phyloP scores from a whole-genome alignment of 2,329 filamentous ascomycete species.

The Scedosporium boydii region DNA sequence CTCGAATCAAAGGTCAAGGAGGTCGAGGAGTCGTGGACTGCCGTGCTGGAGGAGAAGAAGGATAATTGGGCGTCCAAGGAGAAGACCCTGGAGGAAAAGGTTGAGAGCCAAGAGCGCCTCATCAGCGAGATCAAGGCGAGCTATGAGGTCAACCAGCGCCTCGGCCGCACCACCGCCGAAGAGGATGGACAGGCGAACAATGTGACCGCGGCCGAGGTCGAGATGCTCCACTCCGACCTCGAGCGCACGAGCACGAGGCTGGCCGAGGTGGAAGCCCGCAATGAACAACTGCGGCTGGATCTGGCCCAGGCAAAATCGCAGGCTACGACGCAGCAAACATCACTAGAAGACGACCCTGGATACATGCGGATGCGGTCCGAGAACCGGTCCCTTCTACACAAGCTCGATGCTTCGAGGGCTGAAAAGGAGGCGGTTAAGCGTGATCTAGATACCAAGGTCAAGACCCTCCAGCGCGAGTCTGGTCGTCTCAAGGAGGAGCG shows the following conservation, averaged over 20 bases:
- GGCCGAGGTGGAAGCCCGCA: conserved; percentile 85
- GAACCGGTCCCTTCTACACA: conserved; percentile 83
- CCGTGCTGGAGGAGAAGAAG: conserved; percentile 84
- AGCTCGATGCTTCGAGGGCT: conserved; percentile 72
- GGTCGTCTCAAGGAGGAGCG: conserved; percentile 68
- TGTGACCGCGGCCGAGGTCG: conserved; percentile 80
- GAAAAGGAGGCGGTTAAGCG: conserved; percentile 77
- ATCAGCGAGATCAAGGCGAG: conserved; percentile 93
- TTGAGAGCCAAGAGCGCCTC: conserved; percentile 86
- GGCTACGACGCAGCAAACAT: conserved; percentile 49
- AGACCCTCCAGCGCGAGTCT: conserved; percentile 71
- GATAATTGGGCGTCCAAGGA: conserved; percentile 97
- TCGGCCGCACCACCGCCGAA: conserved; percentile 62
- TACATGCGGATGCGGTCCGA: conserved; percentile 86
- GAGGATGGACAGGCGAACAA: conserved; percentile 47
- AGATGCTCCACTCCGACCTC: conserved; percentile 84
- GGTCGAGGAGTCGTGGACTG: conserved; percentile 81
- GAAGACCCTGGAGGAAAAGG: conserved; percentile 80
- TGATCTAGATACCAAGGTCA: conserved; percentile 63
- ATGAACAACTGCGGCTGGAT: conserved; percentile 85
- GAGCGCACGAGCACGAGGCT: conserved; percentile 81
- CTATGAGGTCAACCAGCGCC: conserved; percentile 88
- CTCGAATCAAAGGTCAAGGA: conserved; percentile 78
- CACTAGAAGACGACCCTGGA: conserved; percentile 78
- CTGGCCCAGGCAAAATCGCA: conserved; percentile 81